Evolutionary conservation across 179 eudicot species (phyloP).

Genomic region (Silene coronaria): DNA sequence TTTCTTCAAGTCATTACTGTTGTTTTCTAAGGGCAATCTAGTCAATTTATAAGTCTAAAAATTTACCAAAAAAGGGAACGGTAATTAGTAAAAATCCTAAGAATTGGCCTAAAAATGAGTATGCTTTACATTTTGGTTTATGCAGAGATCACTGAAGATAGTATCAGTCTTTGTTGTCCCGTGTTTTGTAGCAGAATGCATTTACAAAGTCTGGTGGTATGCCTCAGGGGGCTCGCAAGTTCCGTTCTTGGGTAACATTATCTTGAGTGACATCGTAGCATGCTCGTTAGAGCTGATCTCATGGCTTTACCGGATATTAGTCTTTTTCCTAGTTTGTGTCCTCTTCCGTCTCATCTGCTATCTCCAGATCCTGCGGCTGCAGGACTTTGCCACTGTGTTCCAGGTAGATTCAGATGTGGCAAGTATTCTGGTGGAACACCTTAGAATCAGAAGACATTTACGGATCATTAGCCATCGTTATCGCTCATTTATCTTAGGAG

Average conservation of each 20-base stretch:
- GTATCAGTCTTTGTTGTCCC: slow-evolving; percentile 67
- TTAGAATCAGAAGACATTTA: slow-evolving; percentile 74
- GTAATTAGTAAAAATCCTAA: no score
- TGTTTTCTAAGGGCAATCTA: no score
- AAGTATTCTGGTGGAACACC: slow-evolving; percentile 62
- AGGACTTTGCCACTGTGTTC: slow-evolving; percentile 77
- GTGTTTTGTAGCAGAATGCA: slow-evolving; percentile 61
- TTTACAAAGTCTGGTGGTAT: slow-evolving; percentile 96
- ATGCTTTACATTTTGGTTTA: slow-evolving; percentile 9
- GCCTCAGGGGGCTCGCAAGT: slow-evolving; percentile 62
- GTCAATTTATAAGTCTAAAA: no score
- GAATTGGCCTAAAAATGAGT: neutral
- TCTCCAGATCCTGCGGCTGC: slow-evolving; percentile 82
- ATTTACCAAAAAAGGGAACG: no score
- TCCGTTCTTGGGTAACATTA: slow-evolving; percentile 72
- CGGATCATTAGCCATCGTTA: slow-evolving; percentile 80
- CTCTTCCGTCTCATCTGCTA: slow-evolving; percentile 88
- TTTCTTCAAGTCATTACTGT: no score
- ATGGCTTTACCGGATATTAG: slow-evolving; percentile 86
- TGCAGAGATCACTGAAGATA: slow-evolving; percentile 74
- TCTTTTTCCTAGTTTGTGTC: slow-evolving; percentile 80
- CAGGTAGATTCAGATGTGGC: slow-evolving; percentile 65
- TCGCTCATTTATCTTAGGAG: slow-evolving; percentile 55
- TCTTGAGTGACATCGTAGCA: slow-evolving; percentile 58
- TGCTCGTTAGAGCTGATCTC: slow-evolving; percentile 70